Evolutionary conservation across 2,329 filamentous ascomycete species (phyloP).

Genomic region (Bipolaris sorokiniana): DNA sequence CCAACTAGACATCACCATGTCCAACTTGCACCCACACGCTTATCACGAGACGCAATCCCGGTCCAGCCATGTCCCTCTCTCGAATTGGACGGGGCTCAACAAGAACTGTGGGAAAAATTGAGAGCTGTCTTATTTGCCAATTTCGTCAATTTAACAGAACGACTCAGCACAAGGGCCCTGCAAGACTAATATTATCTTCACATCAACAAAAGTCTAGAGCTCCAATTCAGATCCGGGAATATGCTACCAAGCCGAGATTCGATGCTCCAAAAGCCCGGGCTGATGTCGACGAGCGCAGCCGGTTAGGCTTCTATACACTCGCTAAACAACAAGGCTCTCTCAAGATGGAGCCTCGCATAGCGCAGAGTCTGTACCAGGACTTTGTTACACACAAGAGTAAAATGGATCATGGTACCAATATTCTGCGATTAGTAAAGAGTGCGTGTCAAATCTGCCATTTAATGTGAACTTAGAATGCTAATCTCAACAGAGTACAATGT

Average conservation of each 20-base stretch:
- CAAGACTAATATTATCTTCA: background rate
- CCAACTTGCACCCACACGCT: background rate
- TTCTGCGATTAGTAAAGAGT: conserved; percentile 31
- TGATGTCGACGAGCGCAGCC: conserved; percentile 31
- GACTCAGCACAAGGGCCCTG: conserved; percentile 11
- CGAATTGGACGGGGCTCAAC: conserved; percentile 19
- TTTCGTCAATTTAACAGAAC: conserved; percentile 15
- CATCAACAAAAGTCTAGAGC: background rate
- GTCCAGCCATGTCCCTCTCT: conserved; percentile 26
- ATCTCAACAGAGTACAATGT: conserved; percentile 32
- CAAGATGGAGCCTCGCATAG: conserved; percentile 20
- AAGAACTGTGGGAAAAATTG: conserved; percentile 10
- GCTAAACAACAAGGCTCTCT: conserved; percentile 25
- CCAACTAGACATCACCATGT: conserved; percentile 2
- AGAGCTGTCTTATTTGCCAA: conserved; percentile 30
- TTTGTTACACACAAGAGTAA: conserved; percentile 30
- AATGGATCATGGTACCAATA: conserved; percentile 26
- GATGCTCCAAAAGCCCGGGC: conserved; percentile 24
- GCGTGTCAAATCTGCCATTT: conserved; percentile 2
- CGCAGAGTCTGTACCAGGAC: conserved; percentile 34
- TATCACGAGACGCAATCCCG: background rate
- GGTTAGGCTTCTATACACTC: conserved; percentile 29
- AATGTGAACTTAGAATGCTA: conserved; percentile 8
- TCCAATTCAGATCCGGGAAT: conserved; percentile 12
- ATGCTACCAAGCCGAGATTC: conserved; percentile 25